phyloP scores from a whole-genome alignment of 2,329 filamentous ascomycete genomes.

The Cladobotryum mycophilum region DNA sequence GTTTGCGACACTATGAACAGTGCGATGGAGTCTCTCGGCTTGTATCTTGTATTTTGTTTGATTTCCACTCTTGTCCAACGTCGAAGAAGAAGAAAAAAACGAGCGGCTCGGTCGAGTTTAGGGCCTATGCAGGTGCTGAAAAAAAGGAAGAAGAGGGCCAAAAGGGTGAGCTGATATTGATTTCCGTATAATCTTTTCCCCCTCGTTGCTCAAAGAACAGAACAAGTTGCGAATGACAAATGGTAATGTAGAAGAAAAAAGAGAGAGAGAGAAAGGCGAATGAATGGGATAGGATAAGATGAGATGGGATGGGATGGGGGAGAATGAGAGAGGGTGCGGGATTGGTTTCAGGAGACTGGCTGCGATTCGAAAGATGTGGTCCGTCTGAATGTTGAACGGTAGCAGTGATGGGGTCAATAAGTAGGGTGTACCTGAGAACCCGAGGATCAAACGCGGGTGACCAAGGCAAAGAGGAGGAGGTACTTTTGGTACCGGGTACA shows the following conservation, averaged over 20 bases:
- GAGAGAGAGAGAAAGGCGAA: not conserved
- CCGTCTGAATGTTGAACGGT: constrained; percentile 12
- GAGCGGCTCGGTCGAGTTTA: constrained; percentile 3
- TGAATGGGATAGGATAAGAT: constrained; percentile 2
- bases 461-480: constrained; percentile 2
- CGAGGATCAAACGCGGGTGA: not conserved
- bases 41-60: not conserved
- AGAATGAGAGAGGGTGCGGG: constrained; percentile 4
- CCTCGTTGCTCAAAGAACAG: constrained; percentile 3
- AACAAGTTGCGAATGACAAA: constrained; percentile 1
- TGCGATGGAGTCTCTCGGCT: constrained; percentile 3
- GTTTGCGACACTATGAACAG: not conserved
- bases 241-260: not conserved
- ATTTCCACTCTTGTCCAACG: not conserved
- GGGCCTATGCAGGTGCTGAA: not conserved
- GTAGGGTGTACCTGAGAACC: constrained; percentile 8
- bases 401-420: not conserved
- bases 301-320: constrained; percentile 1
- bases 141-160: not conserved
- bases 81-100: not conserved
- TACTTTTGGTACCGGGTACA: constrained; percentile 7
- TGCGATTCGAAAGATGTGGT: constrained; percentile 11
- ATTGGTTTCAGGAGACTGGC: constrained; percentile 13
- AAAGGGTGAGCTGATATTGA: not conserved
- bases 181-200: not conserved